Conservation (phyloP, 1,139 yeast species). For the Candida labiduridarum region DNA sequence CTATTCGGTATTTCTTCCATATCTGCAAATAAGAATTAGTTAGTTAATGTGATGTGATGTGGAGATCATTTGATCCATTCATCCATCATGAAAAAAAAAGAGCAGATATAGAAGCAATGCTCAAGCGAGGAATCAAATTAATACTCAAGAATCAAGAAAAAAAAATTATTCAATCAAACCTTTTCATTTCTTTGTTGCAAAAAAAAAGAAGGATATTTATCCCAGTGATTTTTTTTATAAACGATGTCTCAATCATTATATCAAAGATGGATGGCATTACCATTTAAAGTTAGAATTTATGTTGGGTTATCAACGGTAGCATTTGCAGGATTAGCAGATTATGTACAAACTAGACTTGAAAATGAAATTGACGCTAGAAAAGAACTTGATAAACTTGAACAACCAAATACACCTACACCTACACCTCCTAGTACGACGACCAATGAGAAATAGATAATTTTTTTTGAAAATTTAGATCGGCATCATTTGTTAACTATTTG, state of each 20-base stretch:
- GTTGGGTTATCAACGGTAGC: constrained; percentile 56
- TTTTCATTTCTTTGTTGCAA: too few species aligned
- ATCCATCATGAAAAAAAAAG: neutral
- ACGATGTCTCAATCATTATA: constrained; percentile 34
- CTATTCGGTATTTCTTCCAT: constrained; percentile 8
- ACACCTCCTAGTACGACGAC: neutral
- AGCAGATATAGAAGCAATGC: too few species aligned
- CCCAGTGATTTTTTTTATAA: neutral
- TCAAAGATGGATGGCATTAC: constrained; percentile 52
- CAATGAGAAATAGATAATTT: neutral
- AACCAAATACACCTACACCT: too few species aligned
- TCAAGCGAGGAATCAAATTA: neutral
- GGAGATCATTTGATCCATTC: too few species aligned
- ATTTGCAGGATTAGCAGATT: constrained; percentile 55
- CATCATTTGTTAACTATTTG: neutral
- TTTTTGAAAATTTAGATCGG: neutral
- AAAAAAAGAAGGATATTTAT: too few species aligned
- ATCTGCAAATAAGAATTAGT: neutral
- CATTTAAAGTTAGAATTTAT: constrained; percentile 53
- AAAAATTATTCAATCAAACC: too few species aligned
- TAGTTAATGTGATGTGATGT: neutral
- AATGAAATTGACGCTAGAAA: constrained; percentile 38
- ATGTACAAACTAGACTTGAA: constrained; percentile 47
- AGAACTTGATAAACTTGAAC: constrained; percentile 6
- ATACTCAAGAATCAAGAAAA: constrained; percentile 1